Evolutionary conservation across 169 alveolate genomes (phyloP), one percentile per base, ranked within the genome.

Genomic region (Besnoitia besnoiti): DNA sequence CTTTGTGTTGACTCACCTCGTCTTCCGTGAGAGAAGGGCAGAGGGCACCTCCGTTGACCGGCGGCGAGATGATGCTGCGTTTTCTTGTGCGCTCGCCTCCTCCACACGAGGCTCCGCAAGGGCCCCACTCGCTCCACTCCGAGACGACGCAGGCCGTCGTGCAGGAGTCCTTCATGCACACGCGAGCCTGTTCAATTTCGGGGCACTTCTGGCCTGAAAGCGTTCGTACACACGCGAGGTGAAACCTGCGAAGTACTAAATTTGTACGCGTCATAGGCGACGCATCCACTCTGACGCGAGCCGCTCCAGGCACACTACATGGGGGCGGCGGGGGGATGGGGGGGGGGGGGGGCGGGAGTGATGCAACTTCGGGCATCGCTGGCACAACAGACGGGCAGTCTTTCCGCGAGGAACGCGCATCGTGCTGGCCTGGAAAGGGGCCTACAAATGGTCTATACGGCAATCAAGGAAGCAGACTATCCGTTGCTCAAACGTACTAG

Each of bases 11-110:
- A 0, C n/a, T 30, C n/a, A 67, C 80, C 80, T 67, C 80, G 10
- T 67, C 88, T 76, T 89, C 92, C 10, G 85, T 76, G 14, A 62
- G 7, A 80, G 92, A 51, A 0, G 95, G 95, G 84, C 96, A 95
- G 24, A 77, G 33, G n/a, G 75, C 93, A 33, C 95, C 96, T 21
- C 95, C 96, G 50, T 88, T 93, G 40, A 94, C 87, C 12, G 95
- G 96, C 21, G 91, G 85, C 35, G 92, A 91, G 42, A 94, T 12
- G 44, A 95, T 87, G 33, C 90, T 90, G 27, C 96, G 91, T 77
- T 92, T 90, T 35, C 96, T 91, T n/a, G 94, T 92, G 76, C 93
- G 96, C 62, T 79, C 85, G 19, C 96, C 96, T 47, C 95, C 96
- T 0, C 95, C 96, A 55, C 96, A 95, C 0, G 95, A 82, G 37